A percentile compares a stretch with the other conserved stretches of the same genome.
Conservation (phyloP, 73 alveolate species). For the Breviolum minutum region DNA sequence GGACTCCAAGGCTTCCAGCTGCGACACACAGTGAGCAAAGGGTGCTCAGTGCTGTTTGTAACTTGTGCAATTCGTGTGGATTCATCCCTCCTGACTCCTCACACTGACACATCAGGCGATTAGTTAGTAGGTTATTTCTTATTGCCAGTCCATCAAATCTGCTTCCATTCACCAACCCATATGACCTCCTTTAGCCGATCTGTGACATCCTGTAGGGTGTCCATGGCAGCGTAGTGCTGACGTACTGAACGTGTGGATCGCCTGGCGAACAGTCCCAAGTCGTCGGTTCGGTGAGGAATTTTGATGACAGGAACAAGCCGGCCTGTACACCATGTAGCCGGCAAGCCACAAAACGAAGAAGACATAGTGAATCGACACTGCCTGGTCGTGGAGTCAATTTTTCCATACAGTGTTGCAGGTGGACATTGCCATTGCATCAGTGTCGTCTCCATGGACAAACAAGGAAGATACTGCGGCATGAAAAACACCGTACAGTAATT, state of each 20-base stretch:
- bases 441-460: neutral
- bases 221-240: slow-evolving; percentile 69
- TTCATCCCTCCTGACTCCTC: neutral
- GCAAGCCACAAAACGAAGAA: slow-evolving; percentile 44
- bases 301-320: too few relatives aligned
- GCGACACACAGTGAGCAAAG: neutral
- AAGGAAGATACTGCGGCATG: neutral
- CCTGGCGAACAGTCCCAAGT: slow-evolving; percentile 11
- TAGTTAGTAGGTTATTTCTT: neutral
- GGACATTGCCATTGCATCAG: neutral
- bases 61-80: neutral
- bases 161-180: neutral
- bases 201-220: slow-evolving; percentile 58
- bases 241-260: slow-evolving; percentile 72
- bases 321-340: slow-evolving; percentile 79
- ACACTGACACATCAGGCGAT: neutral
- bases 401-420: neutral
- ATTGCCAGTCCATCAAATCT: neutral
- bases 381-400: neutral
- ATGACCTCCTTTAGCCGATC: slow-evolving; percentile 67
- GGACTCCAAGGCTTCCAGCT: slow-evolving; percentile 32
- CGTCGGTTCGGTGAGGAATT: too few relatives aligned
- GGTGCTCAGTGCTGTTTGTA: too few relatives aligned
- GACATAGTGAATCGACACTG: slow-evolving; percentile 81
- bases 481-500: too few relatives aligned